Evolutionary conservation across 192 early-diverging fungal species (phyloP), one percentile per base, ranked within the genome.

Genomic region (Oehlia diaphana): DNA sequence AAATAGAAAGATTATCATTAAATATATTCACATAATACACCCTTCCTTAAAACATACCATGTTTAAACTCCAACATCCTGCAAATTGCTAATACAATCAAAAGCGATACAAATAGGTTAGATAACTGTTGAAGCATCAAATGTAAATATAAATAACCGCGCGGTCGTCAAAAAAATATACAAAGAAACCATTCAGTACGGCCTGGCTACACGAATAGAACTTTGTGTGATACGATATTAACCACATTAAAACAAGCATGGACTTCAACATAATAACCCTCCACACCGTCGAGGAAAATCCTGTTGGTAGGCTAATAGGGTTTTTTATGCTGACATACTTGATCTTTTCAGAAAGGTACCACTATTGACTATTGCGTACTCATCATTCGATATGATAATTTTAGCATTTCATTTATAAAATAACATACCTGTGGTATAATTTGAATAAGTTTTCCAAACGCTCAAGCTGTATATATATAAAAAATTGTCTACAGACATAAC

Each of bases 51-150:
- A 70, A 70, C 68, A 70, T 44, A 70, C 68, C 68, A 14, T 70
- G 42, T 70, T 70, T 70, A 70, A 70, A 70, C 68, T 21, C 68
- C 12, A 35, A 70, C 31, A 1, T 70, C 13, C 19, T 70, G 68
- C 68, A 70, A 70, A 70, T 70, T 70, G 19, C 68, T 31, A 44
- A 70, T 31, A 44, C 68, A 31, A 70, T 70, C 68, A 70, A 70
- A 70, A 70, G 68, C 68, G 23, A 70, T 35, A 70, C 19, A 50
- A 70, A 39, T 70, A 70, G 42, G 68, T 70, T 70, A 70, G 68
- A 70, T 50, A 70, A 70, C 31, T 7, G 39, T 6, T 70, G 68
- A 70, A 42, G 68, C 6, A 70, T 70, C 33, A 70, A 70, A 70
- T 21, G 6, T 13, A 70, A 31, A 70, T 70, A 70, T 35, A 44